A percentile compares a stretch with the other conserved stretches of the same genome.
phyloP scores from a whole-genome alignment of 805 yeast genomes.

The Metschnikowia arizonensis region DNA sequence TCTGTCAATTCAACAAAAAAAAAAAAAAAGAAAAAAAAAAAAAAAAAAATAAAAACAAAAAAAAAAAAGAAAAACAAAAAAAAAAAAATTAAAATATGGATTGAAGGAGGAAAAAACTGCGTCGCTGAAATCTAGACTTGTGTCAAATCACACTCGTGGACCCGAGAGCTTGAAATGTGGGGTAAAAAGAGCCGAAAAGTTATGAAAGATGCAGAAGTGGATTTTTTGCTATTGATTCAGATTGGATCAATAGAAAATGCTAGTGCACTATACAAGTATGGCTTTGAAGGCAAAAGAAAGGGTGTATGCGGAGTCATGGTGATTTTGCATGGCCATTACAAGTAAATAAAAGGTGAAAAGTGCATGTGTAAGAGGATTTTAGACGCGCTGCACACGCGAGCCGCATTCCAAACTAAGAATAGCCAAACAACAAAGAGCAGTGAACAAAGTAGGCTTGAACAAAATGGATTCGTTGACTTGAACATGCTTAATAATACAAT shows the following conservation, averaged over 20 bases:
- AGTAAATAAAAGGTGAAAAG: constrained; percentile 1
- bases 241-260: not conserved
- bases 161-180: constrained; percentile 1
- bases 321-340: not conserved
- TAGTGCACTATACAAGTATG: not conserved
- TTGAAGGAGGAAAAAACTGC: too few species aligned
- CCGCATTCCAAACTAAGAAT: not conserved
- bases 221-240: not conserved
- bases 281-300: not conserved
- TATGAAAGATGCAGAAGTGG: not conserved
- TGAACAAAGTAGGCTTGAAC: not conserved
- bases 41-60: too few species aligned
- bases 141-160: not conserved
- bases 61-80: too few species aligned
- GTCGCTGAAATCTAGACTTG: too few species aligned
- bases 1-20: too few species aligned
- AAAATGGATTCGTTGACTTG: too few species aligned
- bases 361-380: constrained; percentile 4
- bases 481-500: too few species aligned
- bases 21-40: too few species aligned
- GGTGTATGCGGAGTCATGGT: not conserved
- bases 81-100: too few species aligned
- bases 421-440: too few species aligned
- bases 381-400: constrained; percentile 2
- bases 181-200: constrained; percentile 1